Evolutionary conservation across 2,329 filamentous ascomycete genomes (phyloP).

Genomic region (Colletotrichum chlorophyti): DNA sequence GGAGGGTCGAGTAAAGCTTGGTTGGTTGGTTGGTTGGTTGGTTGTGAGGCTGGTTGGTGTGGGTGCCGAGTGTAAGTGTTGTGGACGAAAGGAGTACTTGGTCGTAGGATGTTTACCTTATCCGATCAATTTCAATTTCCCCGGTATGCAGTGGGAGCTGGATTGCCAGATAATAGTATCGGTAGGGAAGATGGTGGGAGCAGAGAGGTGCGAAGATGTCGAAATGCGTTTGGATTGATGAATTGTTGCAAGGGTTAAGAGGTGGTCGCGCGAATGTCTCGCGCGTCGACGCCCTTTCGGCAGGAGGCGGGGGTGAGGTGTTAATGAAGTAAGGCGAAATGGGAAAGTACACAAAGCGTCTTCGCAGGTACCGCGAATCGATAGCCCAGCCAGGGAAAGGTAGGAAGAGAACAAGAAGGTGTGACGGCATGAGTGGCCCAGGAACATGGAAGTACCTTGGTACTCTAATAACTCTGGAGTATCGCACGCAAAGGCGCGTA

Average conservation of each 20-base stretch:
- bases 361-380: too few relatives aligned
- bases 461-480: neutral
- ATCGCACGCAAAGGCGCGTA: neutral
- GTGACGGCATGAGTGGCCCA: neutral
- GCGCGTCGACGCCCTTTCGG: slow-evolving; percentile 25
- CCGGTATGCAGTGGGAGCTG: neutral
- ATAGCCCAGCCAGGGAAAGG: too few relatives aligned
- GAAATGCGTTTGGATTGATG: slow-evolving; percentile 6
- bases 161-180: neutral
- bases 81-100: too few relatives aligned
- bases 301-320: slow-evolving; percentile 14
- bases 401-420: too few relatives aligned
- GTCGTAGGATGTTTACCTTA: too few relatives aligned
- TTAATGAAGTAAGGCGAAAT: slow-evolving; percentile 23
- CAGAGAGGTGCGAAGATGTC: slow-evolving; percentile 12
- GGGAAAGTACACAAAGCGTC: too few relatives aligned
- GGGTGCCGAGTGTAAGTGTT: too few relatives aligned
- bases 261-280: slow-evolving; percentile 18
- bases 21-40: too few relatives aligned
- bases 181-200: slow-evolving; percentile 3
- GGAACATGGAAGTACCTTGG: neutral
- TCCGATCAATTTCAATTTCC: too few relatives aligned
- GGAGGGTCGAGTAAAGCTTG: too few relatives aligned
- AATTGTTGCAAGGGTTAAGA: slow-evolving; percentile 27
- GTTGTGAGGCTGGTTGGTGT: too few relatives aligned